Percentiles rank a stretch among this genome's conserved stretches.
phyloP scores from a whole-genome alignment of 2,329 filamentous ascomycete genomes.

The Fusarium cyanostomum region DNA sequence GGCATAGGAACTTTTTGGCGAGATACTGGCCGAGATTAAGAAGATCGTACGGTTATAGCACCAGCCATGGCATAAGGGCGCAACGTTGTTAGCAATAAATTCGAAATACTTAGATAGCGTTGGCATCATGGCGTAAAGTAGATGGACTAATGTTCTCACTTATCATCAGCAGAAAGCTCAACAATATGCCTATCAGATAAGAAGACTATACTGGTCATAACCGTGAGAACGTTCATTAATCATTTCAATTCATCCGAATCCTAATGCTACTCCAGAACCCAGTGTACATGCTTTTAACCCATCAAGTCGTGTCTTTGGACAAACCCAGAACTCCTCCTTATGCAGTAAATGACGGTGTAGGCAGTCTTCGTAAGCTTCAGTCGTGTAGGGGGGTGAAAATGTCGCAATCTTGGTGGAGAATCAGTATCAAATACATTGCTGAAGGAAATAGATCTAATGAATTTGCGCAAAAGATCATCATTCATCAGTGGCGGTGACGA shows the following conservation, averaged over 20 bases:
- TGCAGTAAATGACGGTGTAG: background rate
- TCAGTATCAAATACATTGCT: background rate
- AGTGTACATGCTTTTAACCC: background rate
- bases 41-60: background rate
- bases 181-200: too few relatives aligned
- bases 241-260: background rate
- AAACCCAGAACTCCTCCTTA: background rate
- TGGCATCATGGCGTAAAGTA: too few relatives aligned
- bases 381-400: background rate
- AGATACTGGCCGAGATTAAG: background rate
- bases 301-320: background rate
- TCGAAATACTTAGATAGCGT: too few relatives aligned
- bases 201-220: too few relatives aligned
- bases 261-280: background rate
- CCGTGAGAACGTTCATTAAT: background rate
- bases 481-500: conserved; percentile 1
- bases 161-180: too few relatives aligned
- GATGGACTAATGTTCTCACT: too few relatives aligned
- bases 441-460: background rate
- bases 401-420: background rate
- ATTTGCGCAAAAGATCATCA: background rate
- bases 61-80: too few relatives aligned
- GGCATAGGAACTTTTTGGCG: background rate
- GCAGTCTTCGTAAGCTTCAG: background rate
- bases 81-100: too few relatives aligned